Evolutionary conservation across 805 yeast species (phyloP).

Genomic region (Debaryomyces hansenii): DNA sequence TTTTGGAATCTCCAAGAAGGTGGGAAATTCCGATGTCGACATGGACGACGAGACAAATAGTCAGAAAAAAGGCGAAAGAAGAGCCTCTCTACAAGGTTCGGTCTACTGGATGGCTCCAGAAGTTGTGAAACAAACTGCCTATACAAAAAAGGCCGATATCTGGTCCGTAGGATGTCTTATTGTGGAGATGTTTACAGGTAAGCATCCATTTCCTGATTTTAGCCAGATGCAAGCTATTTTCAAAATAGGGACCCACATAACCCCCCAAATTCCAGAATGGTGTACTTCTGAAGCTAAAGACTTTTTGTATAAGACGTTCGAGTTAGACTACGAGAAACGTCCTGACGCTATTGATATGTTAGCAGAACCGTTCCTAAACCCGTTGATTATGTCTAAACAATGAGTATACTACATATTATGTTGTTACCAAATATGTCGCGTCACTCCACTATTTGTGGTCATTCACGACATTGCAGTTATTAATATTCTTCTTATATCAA

Average conservation of each 20-base stretch:
- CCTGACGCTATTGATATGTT: slow-evolving; percentile 73
- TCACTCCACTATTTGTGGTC: slow-evolving; percentile 2
- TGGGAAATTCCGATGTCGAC: slow-evolving; percentile 24
- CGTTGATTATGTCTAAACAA: slow-evolving; percentile 44
- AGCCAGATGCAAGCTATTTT: slow-evolving; percentile 97
- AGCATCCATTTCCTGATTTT: slow-evolving; percentile 93
- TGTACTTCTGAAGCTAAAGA: slow-evolving; percentile 66
- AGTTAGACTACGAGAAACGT: slow-evolving; percentile 69
- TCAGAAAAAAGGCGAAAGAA: slow-evolving; percentile 34
- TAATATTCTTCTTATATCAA: not conserved
- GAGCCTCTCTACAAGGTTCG: slow-evolving; percentile 91
- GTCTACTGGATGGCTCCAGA: slow-evolving; percentile 99
- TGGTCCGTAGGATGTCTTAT: slow-evolving; percentile 97
- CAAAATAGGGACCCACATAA: slow-evolving; percentile 80
- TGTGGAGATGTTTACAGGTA: slow-evolving; percentile 94
- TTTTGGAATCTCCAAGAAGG: slow-evolving; percentile 70
- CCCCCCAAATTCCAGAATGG: slow-evolving; percentile 79
- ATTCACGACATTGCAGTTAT: slow-evolving; percentile 5
- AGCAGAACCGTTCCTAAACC: slow-evolving; percentile 59
- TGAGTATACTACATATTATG: slow-evolving; percentile 1
- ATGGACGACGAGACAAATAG: slow-evolving; percentile 15
- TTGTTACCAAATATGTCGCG: slow-evolving; percentile 5
- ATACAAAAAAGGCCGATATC: slow-evolving; percentile 90
- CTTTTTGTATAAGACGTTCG: slow-evolving; percentile 68
- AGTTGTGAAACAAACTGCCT: slow-evolving; percentile 89